Evolutionary conservation across 352 stramenopile genomes (phyloP).

Genomic region (Bremia lactucae): DNA sequence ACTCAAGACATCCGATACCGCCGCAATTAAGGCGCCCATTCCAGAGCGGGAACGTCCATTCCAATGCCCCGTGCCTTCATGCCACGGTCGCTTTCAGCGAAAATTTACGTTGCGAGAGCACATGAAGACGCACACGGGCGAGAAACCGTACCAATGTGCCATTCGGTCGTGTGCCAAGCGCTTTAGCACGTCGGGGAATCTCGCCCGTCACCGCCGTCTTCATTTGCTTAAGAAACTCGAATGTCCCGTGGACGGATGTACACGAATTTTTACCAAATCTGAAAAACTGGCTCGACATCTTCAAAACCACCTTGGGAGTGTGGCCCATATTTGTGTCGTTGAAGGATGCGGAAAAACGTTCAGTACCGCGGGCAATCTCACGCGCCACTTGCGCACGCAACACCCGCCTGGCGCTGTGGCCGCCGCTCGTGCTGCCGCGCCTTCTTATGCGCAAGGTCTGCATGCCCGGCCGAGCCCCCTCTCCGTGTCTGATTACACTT

Average conservation of each 20-base stretch:
- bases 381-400: conserved; percentile 46
- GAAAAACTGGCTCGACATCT: conserved; percentile 40
- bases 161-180: conserved; percentile 43
- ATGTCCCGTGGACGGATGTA: conserved; percentile 32
- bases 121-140: conserved; percentile 76
- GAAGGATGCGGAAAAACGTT: conserved; percentile 52
- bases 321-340: conserved; percentile 38
- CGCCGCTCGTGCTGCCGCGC: conserved; percentile 14
- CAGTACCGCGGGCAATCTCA: conserved; percentile 52
- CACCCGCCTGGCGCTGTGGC: conserved; percentile 31
- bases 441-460: conserved; percentile 7
- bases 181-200: conserved; percentile 52
- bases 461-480: conserved; percentile 10
- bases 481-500: conserved; percentile 18
- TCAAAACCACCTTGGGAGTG: conserved; percentile 34
- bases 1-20: conserved; percentile 7
- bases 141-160: conserved; percentile 59
- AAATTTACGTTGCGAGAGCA: conserved; percentile 73
- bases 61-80: conserved; percentile 26
- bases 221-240: conserved; percentile 31
- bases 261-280: conserved; percentile 30
- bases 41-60: conserved; percentile 27
- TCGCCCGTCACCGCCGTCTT: conserved; percentile 41
- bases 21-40: conserved; percentile 21
- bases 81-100: conserved; percentile 52